Percentiles rank a stretch among this genome's conserved stretches.
These are phyloP conservation scores for Neofusicoccum ribis DNA, from an alignment of 2,329 filamentous ascomycete genomes.

Conservation along the genomic window DNA sequence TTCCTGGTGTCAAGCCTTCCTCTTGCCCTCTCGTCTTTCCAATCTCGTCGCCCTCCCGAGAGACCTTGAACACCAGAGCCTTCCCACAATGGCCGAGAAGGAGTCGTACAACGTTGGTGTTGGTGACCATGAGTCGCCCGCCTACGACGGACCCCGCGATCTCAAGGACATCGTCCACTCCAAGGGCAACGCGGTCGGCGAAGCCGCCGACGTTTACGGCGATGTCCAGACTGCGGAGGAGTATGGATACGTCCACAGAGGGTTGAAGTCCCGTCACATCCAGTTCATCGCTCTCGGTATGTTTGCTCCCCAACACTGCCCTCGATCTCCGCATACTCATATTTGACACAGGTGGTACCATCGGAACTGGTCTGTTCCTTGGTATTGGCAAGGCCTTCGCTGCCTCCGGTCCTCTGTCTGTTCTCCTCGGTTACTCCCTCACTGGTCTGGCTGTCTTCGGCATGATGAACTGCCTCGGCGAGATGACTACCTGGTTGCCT, in stretches of 20 bases:
- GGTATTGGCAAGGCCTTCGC: conserved; percentile 18
- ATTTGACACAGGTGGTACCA: conserved; percentile 11
- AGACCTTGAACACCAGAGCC: neutral
- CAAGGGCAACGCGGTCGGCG: conserved; percentile 36
- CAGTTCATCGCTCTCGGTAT: conserved; percentile 57
- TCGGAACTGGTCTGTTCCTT: conserved; percentile 20
- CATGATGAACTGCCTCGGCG: conserved; percentile 29
- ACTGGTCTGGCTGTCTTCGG: conserved; percentile 26
- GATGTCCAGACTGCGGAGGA: conserved; percentile 52
- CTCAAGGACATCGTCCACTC: conserved; percentile 28
- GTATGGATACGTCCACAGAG: conserved; percentile 54
- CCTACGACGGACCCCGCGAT: conserved; percentile 17
- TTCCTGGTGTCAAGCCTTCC: neutral
- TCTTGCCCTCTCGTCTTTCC: neutral
- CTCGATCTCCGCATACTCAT: neutral
- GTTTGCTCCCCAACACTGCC: neutral
- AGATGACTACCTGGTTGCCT: conserved; percentile 30
- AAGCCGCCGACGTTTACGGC: conserved; percentile 56
- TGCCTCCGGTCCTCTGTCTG: conserved; percentile 27
- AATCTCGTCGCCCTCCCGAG: neutral
- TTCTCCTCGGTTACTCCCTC: conserved; percentile 18
- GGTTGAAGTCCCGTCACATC: conserved; percentile 56
- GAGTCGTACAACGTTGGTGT: conserved; percentile 7
- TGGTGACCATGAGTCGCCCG: neutral
- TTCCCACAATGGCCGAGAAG: conserved; percentile 10